Base-by-base conservation (phyloP, 345 rosid genomes). In the Mangifera indica region DNA sequence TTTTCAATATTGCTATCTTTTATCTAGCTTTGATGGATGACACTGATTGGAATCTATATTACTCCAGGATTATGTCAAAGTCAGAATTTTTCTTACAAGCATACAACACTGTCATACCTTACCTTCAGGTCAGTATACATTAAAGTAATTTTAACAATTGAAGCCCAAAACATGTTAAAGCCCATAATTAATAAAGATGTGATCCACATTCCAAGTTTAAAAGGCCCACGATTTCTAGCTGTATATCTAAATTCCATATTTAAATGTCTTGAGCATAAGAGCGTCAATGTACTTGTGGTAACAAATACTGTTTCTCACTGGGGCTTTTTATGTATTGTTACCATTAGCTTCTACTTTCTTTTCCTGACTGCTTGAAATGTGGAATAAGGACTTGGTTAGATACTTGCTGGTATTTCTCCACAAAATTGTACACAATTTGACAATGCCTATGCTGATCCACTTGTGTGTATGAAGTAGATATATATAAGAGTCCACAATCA, bases 61-160 rank as follows among this genome's bases (percentile, higher is more conserved):
- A 48, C 69, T 78, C 75, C 91, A 88, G 96, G 84, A 72, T 92
- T 71, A 80, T 80, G 45, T 66, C 53, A 63, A 88, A 79, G 82
- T 88, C 87, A 58, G 74, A 83, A 15, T 18, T 83, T 69, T 79
- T 88, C 68, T 75, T 70, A 45, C 77, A 87, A 79, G 87, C 84
- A 60, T 81, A 77, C 71, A 60, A 87, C 76, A 76, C n/a, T 18
- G 75, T 88, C 72, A 70, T 79, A 42, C 90, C 93, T 45, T 80
- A 78, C 68, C 85, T 90, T 61, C 92, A 90, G 93, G 93, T 90
- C 56, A 74, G 85, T 77, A 61, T 42, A n/a, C n/a, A n/a, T n/a
- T n/a, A n/a, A n/a, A n/a, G n/a, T n/a, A n/a, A 29, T 29, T 29
- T 29, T 29, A 29, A 29, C 32, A 29, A 1, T 29, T 29, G 32